Conservation (phyloP, 2,329 filamentous ascomycete species). For the Ceratocystiopsis sp. region DNA sequence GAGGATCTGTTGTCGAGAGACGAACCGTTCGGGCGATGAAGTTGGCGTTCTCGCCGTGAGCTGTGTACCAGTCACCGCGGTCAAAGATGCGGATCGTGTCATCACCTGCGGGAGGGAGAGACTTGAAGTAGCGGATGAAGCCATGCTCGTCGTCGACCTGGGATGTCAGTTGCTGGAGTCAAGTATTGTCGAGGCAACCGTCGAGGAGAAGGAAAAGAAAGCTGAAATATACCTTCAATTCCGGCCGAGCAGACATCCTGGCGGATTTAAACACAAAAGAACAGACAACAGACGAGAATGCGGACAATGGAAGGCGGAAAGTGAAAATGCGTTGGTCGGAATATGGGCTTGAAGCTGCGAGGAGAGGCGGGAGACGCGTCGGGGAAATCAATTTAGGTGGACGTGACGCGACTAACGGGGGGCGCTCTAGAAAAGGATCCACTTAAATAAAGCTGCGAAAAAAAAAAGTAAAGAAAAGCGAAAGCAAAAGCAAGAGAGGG, state of each 20-base stretch:
- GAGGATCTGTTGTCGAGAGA: not conserved
- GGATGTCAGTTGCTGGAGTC: too few relatives aligned
- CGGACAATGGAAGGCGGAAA: too few relatives aligned
- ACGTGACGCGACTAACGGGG: slow-evolving; percentile 2
- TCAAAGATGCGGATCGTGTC: slow-evolving; percentile 85
- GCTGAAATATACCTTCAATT: slow-evolving; percentile 41
- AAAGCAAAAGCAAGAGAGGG: not conserved
- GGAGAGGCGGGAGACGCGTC: slow-evolving; percentile 6
- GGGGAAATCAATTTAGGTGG: slow-evolving; percentile 7
- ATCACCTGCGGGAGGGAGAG: slow-evolving; percentile 51
- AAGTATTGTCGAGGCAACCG: not conserved
- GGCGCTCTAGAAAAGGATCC: not conserved
- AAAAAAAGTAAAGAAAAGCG: not conserved
- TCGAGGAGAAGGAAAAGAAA: not conserved
- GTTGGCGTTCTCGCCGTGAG: slow-evolving; percentile 71
- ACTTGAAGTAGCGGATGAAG: slow-evolving; percentile 93
- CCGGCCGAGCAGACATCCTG: slow-evolving; percentile 54
- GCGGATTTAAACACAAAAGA: not conserved
- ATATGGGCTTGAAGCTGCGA: not conserved
- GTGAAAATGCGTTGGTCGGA: not conserved
- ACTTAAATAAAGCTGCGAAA: not conserved
- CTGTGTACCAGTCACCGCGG: slow-evolving; percentile 86
- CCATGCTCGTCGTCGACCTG: slow-evolving; percentile 92
- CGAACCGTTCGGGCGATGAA: slow-evolving; percentile 64
- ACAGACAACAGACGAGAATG: too few relatives aligned